Percentiles rank a stretch among this genome's conserved stretches.
phyloP scores from a whole-genome alignment of 352 stramenopile genomes.

The Globisporangium paroecandrum region DNA sequence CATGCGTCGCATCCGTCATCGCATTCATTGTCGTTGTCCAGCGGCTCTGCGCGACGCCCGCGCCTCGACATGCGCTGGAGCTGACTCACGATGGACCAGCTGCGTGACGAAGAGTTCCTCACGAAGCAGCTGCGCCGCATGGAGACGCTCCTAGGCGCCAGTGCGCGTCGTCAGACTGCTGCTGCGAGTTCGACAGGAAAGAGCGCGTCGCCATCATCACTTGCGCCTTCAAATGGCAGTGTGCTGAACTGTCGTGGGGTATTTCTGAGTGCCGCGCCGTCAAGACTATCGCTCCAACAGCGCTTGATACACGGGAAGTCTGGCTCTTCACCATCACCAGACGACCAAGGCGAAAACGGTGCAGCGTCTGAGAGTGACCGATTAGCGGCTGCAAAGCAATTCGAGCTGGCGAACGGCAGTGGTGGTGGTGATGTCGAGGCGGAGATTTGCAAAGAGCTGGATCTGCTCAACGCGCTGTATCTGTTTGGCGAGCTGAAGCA shows the following conservation, averaged over 20 bases:
- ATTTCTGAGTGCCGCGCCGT: constrained; percentile 15
- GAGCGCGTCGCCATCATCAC: not conserved
- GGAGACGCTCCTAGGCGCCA: constrained; percentile 39
- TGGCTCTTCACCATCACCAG: constrained; percentile 14
- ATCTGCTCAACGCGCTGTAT: constrained; percentile 47
- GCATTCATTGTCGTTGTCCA: not conserved
- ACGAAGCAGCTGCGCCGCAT: constrained; percentile 59
- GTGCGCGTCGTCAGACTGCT: constrained; percentile 13
- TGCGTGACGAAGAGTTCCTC: constrained; percentile 67
- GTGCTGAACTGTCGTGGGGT: not conserved
- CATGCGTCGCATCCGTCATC: not conserved
- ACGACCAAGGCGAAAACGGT: constrained; percentile 21
- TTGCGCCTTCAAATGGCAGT: not conserved
- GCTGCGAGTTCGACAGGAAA: not conserved
- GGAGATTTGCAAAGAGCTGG: constrained; percentile 25
- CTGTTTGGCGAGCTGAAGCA: constrained; percentile 50
- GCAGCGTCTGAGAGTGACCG: constrained; percentile 19
- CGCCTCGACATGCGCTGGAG: constrained; percentile 62
- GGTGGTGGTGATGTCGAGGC: not conserved
- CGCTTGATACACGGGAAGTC: constrained; percentile 17
- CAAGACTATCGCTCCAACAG: constrained; percentile 15
- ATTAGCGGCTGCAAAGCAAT: not conserved
- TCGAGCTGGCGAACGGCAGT: not conserved
- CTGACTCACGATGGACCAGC: constrained; percentile 56
- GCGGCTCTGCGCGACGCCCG: constrained; percentile 10